Percentiles rank a stretch among this genome's conserved stretches.
phyloP scores from a whole-genome alignment of 495 filamentous ascomycete species.

The Neurospora intermedia region DNA sequence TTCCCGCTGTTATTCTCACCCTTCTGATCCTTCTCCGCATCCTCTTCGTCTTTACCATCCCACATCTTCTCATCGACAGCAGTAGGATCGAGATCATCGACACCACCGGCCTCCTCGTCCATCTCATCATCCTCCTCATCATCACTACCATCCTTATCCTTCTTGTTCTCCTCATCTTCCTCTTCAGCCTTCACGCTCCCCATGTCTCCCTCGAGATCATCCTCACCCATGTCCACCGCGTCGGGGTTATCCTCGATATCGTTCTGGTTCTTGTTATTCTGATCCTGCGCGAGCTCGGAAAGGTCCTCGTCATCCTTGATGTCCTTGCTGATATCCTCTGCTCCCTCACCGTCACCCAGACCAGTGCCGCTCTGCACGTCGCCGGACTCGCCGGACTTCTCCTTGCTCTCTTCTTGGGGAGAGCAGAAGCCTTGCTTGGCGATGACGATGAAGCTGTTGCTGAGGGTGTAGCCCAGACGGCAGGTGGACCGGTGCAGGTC shows the following conservation, averaged over 20 bases:
- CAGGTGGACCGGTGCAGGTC: constrained; percentile 56
- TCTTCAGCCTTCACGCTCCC: constrained; percentile 53
- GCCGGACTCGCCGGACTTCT: constrained; percentile 53
- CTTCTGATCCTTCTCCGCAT: constrained; percentile 70
- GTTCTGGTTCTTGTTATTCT: constrained; percentile 54
- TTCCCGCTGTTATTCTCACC: constrained; percentile 59
- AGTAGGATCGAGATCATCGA: constrained; percentile 77
- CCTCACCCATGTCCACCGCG: constrained; percentile 90
- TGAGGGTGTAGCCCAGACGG: constrained; percentile 62
- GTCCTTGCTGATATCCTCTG: constrained; percentile 95
- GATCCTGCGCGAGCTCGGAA: constrained; percentile 78
- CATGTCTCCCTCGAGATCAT: constrained; percentile 73
- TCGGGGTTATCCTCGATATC: constrained; percentile 73
- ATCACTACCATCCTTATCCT: constrained; percentile 25
- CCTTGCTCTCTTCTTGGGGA: constrained; percentile 63
- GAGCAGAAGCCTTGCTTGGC: constrained; percentile 82
- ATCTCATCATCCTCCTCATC: constrained; percentile 55
- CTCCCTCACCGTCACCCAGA: constrained; percentile 89
- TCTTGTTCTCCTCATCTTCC: constrained; percentile 42
- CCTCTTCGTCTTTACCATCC: constrained; percentile 71
- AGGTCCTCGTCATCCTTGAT: constrained; percentile 88
- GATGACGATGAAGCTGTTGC: constrained; percentile 64
- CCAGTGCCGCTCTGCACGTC: constrained; percentile 88
- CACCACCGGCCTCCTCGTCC: constrained; percentile 80
- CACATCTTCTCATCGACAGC: constrained; percentile 97